Evolutionary conservation across 2,329 filamentous ascomycete species (phyloP).

Genomic region (Calonectria fujianensis): DNA sequence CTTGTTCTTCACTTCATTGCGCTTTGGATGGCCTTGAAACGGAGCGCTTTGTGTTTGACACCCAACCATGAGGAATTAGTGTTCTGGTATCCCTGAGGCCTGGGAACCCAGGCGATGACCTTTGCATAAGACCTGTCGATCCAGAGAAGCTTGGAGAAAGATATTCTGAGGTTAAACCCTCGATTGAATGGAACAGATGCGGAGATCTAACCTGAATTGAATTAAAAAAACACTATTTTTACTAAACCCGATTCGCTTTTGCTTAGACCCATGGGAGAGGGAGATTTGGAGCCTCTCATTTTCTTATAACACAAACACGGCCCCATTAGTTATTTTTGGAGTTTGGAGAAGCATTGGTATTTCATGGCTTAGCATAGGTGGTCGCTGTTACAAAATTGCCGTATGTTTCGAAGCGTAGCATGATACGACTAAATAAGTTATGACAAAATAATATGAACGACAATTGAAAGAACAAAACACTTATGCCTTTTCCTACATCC

Average conservation of each 20-base stretch:
- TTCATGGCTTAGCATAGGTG: too few species aligned
- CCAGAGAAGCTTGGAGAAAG: background rate
- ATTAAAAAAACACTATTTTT: background rate
- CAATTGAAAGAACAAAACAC: background rate
- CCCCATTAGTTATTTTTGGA: background rate
- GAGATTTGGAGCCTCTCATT: background rate
- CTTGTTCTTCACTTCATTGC: slow-evolving; percentile 59
- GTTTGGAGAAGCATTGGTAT: background rate
- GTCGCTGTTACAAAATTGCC: background rate
- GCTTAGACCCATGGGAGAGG: too few species aligned
- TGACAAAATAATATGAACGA: background rate
- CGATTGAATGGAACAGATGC: background rate
- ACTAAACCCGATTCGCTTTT: too few species aligned
- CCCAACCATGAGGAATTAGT: slow-evolving; percentile 55
- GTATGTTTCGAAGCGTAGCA: background rate
- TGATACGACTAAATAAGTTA: slow-evolving; percentile 10
- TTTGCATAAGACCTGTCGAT: background rate
- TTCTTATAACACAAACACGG: background rate
- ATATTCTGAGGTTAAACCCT: background rate
- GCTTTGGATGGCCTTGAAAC: slow-evolving; percentile 59
- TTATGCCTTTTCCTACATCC: background rate
- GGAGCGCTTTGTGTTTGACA: slow-evolving; percentile 59
- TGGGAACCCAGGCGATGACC: slow-evolving; percentile 8
- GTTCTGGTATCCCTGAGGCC: slow-evolving; percentile 52
- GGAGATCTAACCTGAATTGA: background rate